These are phyloP conservation scores for Dicorynia guianensis DNA, from an alignment of 306 rosid genomes.

Conservation along the genomic window DNA sequence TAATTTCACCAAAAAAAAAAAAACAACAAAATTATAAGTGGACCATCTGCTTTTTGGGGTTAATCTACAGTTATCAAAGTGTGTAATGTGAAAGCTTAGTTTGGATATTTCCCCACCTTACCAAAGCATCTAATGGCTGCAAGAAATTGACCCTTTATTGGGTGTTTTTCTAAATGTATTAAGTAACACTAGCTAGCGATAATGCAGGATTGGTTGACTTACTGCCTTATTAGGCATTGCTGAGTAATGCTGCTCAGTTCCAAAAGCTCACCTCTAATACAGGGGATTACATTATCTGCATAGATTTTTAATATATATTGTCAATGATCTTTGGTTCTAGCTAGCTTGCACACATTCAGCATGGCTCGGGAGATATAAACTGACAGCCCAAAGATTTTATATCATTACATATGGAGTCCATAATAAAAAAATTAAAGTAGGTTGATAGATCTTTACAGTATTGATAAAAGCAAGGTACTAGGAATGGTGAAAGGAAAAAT, in stretches of 20 bases:
- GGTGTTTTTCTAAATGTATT: slow-evolving; percentile 21
- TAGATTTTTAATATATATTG: no score
- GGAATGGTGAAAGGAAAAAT: no score
- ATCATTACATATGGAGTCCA: no score
- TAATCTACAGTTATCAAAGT: slow-evolving; percentile 23
- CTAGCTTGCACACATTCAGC: neutral
- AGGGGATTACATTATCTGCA: no score
- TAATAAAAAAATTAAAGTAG: no score
- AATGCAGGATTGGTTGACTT: slow-evolving; percentile 38
- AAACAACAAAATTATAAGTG: no score
- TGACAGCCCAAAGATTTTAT: no score
- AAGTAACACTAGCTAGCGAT: slow-evolving; percentile 27
- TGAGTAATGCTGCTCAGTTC: no score
- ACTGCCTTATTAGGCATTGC: slow-evolving; percentile 1
- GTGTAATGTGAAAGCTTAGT: slow-evolving; percentile 27
- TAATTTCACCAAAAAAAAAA: no score
- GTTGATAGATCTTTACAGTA: neutral
- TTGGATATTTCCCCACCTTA: slow-evolving; percentile 16
- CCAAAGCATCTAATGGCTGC: slow-evolving; percentile 17
- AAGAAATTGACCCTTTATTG: slow-evolving; percentile 19
- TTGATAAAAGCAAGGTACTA: no score
- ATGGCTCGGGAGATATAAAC: no score
- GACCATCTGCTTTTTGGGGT: slow-evolving; percentile 24
- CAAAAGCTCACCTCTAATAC: no score
- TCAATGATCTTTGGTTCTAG: neutral